Percentiles rank a stretch among this genome's conserved stretches.
These are phyloP conservation scores for Cytidiella melzeri DNA, from an alignment of 768 basidiomycete genomes.

Conservation along the genomic window DNA sequence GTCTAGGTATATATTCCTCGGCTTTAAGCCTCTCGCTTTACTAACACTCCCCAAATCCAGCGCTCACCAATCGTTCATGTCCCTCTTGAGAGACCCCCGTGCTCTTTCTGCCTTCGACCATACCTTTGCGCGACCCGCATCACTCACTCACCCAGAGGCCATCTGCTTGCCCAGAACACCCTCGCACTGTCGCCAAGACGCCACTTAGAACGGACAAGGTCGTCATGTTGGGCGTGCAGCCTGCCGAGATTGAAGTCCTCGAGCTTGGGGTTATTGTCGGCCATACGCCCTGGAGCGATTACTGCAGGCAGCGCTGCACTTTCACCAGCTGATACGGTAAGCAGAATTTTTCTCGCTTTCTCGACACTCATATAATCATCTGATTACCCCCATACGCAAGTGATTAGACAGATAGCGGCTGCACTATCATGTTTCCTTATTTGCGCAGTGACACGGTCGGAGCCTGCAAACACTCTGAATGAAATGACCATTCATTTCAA, in stretches of 20 bases:
- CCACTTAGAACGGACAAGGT: constrained; percentile 26
- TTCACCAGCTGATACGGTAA: constrained; percentile 19
- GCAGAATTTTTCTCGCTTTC: background rate
- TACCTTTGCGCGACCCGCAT: background rate
- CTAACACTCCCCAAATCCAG: too few species aligned
- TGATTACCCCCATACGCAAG: background rate
- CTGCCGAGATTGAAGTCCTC: constrained; percentile 31
- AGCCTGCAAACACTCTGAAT: too few species aligned
- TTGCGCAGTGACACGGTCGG: too few species aligned
- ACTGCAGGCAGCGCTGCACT: constrained; percentile 30
- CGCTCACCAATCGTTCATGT: too few species aligned
- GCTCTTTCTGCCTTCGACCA: background rate
- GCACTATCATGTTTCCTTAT: background rate
- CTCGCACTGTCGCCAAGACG: background rate
- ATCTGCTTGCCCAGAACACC: background rate
- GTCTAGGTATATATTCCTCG: too few species aligned
- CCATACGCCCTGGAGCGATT: constrained; percentile 32
- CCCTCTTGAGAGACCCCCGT: too few species aligned
- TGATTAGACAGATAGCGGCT: background rate
- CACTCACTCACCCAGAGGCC: background rate
- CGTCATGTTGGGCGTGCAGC: constrained; percentile 29
- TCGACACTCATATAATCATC: background rate
- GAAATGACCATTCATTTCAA: too few species aligned
- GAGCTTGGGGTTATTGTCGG: constrained; percentile 28
- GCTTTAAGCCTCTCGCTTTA: too few species aligned